Evolutionary conservation across 306 rosid species (phyloP), one percentile per base, ranked within the genome.

Genomic region (Canavalia gladiata): DNA sequence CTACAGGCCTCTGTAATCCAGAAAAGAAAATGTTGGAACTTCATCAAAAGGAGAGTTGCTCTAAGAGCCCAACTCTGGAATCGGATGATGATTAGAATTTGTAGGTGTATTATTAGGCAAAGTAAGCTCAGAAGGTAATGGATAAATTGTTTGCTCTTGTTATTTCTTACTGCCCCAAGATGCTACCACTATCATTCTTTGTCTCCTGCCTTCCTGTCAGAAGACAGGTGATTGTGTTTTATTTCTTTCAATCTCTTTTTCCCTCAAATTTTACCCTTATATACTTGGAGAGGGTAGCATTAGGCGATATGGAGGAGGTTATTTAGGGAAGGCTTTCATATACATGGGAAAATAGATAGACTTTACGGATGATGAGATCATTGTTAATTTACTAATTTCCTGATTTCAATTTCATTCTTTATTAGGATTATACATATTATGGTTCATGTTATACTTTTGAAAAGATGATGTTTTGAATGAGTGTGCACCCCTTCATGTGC

Each of bases 1-100:
- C 31, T 76, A 57, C 87, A 93, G 99, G 99, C 81, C 91, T 95
- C 49, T 93, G 97, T 85, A 81, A 93, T 75, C 97, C 99, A 4
- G 97, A 95, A 84, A 77, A 82, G 82, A 90, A 76, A 84, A 79
- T 95, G 86, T 66, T 95, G 89, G 98, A 95, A 86, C 97, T 95
- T 43, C 97, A 95, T 87, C 84, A 83, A 86, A 86, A 75, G 73
- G 95, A 91, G 39, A 89, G 86, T 87, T 95, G 98, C 79, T 64
- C 87, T 71, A 77, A 85, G 83, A 89, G 89, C 81, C 95, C 98
- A 5, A 95, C 98, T 1, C 37, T 88, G 76, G 90, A 89, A 67
- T 63, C 95, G 4, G 82, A 78, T 58, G 97, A 91, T 31, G 94
- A 91, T 2, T 88, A 86, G 83, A 37, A 80, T 64, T 75, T 80